Percentiles rank a stretch among this genome's conserved stretches.
These are phyloP conservation scores for Colletotrichum caudatum DNA, from an alignment of 2,329 filamentous ascomycete genomes.

Conservation along the genomic window DNA sequence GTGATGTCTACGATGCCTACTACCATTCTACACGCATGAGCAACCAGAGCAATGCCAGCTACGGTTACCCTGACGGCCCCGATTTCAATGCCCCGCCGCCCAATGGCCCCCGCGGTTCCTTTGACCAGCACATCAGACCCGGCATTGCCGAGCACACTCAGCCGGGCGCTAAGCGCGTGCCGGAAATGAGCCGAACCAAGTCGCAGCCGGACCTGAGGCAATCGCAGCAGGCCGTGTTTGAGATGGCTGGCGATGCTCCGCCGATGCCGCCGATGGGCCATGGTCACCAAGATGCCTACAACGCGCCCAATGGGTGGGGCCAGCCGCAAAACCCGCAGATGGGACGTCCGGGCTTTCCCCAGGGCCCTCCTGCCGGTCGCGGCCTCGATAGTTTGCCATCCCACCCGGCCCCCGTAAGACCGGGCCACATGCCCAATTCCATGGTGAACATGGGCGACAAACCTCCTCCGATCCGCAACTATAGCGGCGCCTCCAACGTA, in stretches of 20 bases:
- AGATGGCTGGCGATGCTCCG: constrained; percentile 75
- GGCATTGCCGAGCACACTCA: constrained; percentile 57
- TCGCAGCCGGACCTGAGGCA: constrained; percentile 76
- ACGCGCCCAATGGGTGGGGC: constrained; percentile 40
- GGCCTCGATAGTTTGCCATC: constrained; percentile 64
- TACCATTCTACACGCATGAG: constrained; percentile 46
- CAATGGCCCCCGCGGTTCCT: constrained; percentile 53
- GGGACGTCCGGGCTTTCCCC: constrained; percentile 46
- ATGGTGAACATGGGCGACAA: constrained; percentile 67
- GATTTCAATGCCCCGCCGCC: constrained; percentile 56
- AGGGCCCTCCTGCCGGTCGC: constrained; percentile 48
- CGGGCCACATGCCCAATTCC: constrained; percentile 71
- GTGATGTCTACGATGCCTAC: constrained; percentile 46
- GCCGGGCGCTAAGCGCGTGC: constrained; percentile 62
- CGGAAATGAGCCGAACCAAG: constrained; percentile 69
- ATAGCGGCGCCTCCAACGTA: constrained; percentile 63
- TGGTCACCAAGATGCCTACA: constrained; percentile 42
- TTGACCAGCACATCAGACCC: constrained; percentile 62
- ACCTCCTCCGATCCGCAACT: constrained; percentile 70
- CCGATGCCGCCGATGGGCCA: constrained; percentile 62
- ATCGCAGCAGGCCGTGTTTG: constrained; percentile 77
- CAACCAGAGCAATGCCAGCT: constrained; percentile 43
- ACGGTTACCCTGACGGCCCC: constrained; percentile 49
- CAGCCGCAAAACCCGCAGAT: constrained; percentile 31
- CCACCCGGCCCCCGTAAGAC: constrained; percentile 72